phyloP scores from a whole-genome alignment of 345 rosid species.

The Dovyalis caffra region DNA sequence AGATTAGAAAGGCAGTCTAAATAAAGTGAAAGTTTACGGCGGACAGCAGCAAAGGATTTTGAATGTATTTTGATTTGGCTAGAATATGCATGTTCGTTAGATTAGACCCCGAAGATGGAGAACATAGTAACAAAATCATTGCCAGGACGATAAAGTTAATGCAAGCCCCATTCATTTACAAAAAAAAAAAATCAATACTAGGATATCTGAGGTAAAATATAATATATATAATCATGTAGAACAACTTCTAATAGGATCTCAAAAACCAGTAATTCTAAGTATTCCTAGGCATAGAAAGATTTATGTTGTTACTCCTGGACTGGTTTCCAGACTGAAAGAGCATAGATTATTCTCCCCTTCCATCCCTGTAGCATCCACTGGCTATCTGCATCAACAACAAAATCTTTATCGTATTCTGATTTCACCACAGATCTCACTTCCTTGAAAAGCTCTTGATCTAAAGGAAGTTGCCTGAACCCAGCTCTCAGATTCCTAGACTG shows the following conservation, averaged over 20 bases:
- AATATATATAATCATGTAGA: background rate
- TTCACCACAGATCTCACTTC: background rate
- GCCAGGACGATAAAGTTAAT: background rate
- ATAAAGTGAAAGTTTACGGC: background rate
- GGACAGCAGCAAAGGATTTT: background rate
- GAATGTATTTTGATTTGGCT: background rate
- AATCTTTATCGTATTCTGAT: constrained; percentile 11
- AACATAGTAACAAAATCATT: background rate
- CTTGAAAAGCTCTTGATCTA: constrained; percentile 14
- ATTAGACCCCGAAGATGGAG: background rate
- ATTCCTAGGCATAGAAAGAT: background rate
- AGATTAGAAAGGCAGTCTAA: too few relatives aligned
- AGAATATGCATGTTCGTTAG: background rate
- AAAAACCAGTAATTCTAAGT: background rate
- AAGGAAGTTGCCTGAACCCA: constrained; percentile 20
- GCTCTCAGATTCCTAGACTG: constrained; percentile 17
- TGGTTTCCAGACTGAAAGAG: constrained; percentile 43
- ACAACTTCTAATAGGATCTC: background rate
- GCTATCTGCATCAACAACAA: constrained; percentile 23
- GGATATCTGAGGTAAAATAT: background rate
- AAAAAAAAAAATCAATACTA: background rate
- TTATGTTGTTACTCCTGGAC: background rate
- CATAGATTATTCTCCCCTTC: constrained; percentile 22
- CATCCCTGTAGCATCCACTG: constrained; percentile 31
- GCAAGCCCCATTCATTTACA: too few relatives aligned